Percentiles rank a stretch among this genome's conserved stretches.
Conservation (phyloP, 2,329 filamentous ascomycete genomes). For the Ascocoryne sarcoides region DNA sequence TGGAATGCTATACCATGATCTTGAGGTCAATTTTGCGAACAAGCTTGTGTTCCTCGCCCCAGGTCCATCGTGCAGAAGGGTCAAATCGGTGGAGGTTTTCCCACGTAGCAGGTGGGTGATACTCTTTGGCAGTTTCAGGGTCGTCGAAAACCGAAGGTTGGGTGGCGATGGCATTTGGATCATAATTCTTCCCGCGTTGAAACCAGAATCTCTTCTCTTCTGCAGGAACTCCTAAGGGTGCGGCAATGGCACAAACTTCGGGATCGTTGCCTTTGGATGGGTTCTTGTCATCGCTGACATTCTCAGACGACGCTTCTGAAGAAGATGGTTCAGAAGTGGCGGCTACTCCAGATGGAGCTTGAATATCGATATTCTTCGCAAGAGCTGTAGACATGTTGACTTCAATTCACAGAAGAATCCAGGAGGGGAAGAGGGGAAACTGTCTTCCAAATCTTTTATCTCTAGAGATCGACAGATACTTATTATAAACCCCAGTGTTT, state of each 20-base stretch:
- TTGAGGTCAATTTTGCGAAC: slow-evolving; percentile 23
- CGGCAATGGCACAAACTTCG: neutral
- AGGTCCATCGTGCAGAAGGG: slow-evolving; percentile 21
- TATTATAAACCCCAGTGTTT: too few species aligned
- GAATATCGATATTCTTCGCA: slow-evolving; percentile 5
- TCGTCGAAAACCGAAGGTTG: slow-evolving; percentile 23
- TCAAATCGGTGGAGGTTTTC: slow-evolving; percentile 23
- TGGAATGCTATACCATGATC: slow-evolving; percentile 24
- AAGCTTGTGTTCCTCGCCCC: slow-evolving; percentile 21
- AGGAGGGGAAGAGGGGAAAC: neutral
- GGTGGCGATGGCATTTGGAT: slow-evolving; percentile 21
- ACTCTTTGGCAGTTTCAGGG: slow-evolving; percentile 18
- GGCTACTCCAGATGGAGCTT: slow-evolving; percentile 1
- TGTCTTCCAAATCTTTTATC: too few species aligned
- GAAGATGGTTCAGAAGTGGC: neutral
- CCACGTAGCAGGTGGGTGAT: slow-evolving; percentile 18
- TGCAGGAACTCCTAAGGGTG: slow-evolving; percentile 13
- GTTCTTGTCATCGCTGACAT: slow-evolving; percentile 1
- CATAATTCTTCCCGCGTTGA: slow-evolving; percentile 16
- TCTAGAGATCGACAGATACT: too few species aligned
- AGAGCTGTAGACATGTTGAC: slow-evolving; percentile 8
- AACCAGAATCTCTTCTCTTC: slow-evolving; percentile 20
- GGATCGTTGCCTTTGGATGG: neutral
- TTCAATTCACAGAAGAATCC: too few species aligned
- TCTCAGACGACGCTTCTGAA: slow-evolving; percentile 2